Base-by-base conservation (phyloP, 2,329 filamentous ascomycete genomes). In the Alternaria sp. region DNA sequence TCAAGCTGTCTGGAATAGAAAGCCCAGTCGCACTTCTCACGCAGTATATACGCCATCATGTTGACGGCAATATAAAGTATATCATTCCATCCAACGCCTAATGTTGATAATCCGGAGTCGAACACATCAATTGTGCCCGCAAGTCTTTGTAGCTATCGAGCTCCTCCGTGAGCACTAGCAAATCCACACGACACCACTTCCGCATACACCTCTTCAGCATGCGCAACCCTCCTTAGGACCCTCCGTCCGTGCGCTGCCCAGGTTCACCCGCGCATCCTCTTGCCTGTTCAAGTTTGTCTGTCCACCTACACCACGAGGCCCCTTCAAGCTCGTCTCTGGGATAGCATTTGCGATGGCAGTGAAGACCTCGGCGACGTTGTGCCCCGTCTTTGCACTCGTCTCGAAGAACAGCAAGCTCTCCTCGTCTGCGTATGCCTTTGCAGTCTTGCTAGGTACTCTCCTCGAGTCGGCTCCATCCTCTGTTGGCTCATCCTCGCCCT, bases 331-430 rank as follows among this genome's bases (percentile, higher is more conserved):
- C 56, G 93, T 97, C 85, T 99, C 96, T 2, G 96, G 96, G 74
- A 99, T 99, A 44, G 94, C 93, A 78, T 98, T 98, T 63, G 96
- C 96, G 78, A 99, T 99, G 30, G 96, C 96, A 49, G 94, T 97
- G 79, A 99, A 99, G 30, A 99, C 96, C 73, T 97, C 95, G 57
- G 91, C 89, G 43, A 99, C 96, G 80, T 97, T 97, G 77, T 91
- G 88, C 25, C 96, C 96, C 5, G 93, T 96, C 89, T 99, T 99
- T 51, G 96, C 96, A 79, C 93, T 97, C 15, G 96, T 99, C 85
- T 99, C 96, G 80, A 97, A 98, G 84, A 99, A 99, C 68, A 99
- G 81, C 69, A 99, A 84, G 58, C 90, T 89, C 82, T 99, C 96
- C 81, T 98, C 95, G 71, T 98, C 94, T 8, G 96, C 96, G 81